Conservation (phyloP, 495 filamentous ascomycete species). For the Trichoderma virens region DNA sequence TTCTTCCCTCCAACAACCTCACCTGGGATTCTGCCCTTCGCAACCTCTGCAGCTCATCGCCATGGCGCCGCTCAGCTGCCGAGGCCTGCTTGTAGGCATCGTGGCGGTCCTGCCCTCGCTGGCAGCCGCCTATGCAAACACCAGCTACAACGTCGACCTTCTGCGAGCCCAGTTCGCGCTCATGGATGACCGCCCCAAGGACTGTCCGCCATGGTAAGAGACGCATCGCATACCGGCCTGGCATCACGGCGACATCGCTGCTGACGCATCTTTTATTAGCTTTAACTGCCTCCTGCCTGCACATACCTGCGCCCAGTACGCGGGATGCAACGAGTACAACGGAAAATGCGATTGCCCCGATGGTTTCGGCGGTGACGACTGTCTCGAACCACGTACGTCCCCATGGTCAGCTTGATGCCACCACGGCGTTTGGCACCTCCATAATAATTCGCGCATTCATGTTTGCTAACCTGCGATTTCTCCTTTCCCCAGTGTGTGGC, state of each 20-base stretch:
- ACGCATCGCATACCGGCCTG: background rate
- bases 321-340: conserved; percentile 73
- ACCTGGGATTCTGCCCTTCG: background rate
- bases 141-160: conserved; percentile 41
- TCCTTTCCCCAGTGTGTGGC: conserved; percentile 56
- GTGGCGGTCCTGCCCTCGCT: conserved; percentile 33
- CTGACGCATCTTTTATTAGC: conserved; percentile 31
- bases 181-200: conserved; percentile 45
- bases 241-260: background rate
- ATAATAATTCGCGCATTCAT: background rate
- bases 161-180: conserved; percentile 43
- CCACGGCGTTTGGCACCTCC: background rate
- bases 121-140: conserved; percentile 26
- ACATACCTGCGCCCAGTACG: conserved; percentile 84
- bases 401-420: background rate
- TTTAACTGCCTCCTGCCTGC: conserved; percentile 97
- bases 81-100: conserved; percentile 27
- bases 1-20: background rate
- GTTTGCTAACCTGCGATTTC: background rate
- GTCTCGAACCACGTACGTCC: conserved; percentile 60
- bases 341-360: conserved; percentile 88
- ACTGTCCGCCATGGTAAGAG: conserved; percentile 57
- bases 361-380: conserved; percentile 91
- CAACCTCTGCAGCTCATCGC: conserved; percentile 17
- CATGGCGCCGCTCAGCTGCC: conserved; percentile 30